Evolutionary conservation across 257 asterid genomes (phyloP).

Genomic region (Linderniella brevidens): DNA sequence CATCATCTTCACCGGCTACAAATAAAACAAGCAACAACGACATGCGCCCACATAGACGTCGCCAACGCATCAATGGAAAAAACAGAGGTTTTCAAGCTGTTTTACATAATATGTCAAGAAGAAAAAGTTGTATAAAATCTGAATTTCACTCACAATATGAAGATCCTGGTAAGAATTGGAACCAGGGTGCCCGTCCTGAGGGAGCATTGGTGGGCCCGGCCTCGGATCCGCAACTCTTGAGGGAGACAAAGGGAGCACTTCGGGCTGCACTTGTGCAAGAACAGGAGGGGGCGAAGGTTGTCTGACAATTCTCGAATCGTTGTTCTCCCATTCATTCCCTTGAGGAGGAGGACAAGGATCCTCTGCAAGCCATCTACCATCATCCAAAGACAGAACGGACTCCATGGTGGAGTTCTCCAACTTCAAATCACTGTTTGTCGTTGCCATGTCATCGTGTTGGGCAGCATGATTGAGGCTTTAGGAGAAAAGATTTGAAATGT

Average conservation of each 20-base stretch:
- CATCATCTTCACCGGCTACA: slow-evolving; percentile 84
- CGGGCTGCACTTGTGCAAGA: slow-evolving; percentile 64
- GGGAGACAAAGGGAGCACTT: slow-evolving; percentile 54
- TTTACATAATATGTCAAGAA: not conserved
- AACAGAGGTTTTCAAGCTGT: not conserved
- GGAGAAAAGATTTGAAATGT: slow-evolving; percentile 16
- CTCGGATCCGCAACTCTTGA: slow-evolving; percentile 88
- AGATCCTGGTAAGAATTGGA: slow-evolving; percentile 68
- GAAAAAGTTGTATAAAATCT: not conserved
- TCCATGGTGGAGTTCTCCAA: slow-evolving; percentile 46
- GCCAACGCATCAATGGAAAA: not conserved
- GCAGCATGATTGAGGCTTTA: slow-evolving; percentile 58
- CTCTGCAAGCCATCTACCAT: slow-evolving; percentile 72
- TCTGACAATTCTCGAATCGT: slow-evolving; percentile 35
- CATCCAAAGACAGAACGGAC: slow-evolving; percentile 71
- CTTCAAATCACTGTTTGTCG: slow-evolving; percentile 19
- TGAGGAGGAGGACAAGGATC: slow-evolving; percentile 23
- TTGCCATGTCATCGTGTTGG: slow-evolving; percentile 20
- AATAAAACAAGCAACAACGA: slow-evolving; percentile 10
- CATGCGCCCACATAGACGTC: slow-evolving; percentile 1
- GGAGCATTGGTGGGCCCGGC: slow-evolving; percentile 65
- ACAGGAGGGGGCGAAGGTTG: slow-evolving; percentile 97
- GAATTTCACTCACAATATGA: slow-evolving; percentile 62
- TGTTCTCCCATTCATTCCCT: slow-evolving; percentile 27
- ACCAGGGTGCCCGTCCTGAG: slow-evolving; percentile 38